Percentiles rank a stretch among this genome's conserved stretches.
phyloP scores from a whole-genome alignment of 805 yeast species.

The Starmerella apis region DNA sequence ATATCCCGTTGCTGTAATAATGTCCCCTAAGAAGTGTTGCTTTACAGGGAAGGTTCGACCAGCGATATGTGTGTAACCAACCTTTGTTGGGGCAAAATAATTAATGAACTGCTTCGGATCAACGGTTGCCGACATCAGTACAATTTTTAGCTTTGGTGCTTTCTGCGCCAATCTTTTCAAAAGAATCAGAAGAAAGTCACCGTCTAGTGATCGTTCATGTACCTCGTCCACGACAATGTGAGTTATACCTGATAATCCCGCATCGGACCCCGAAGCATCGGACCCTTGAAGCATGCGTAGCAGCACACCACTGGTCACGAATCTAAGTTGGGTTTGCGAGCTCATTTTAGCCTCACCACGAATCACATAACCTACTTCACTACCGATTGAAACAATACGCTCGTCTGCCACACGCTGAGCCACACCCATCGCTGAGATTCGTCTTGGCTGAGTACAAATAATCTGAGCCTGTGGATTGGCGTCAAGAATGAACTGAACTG shows the following conservation, averaged over 20 bases:
- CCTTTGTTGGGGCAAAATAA: conserved; percentile 43
- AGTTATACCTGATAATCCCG: conserved; percentile 34
- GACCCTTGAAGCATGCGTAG: conserved; percentile 66
- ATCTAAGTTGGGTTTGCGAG: conserved; percentile 57
- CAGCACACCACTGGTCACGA: conserved; percentile 87
- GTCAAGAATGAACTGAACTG: conserved; percentile 81
- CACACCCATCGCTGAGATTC: conserved; percentile 88
- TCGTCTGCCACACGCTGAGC: conserved; percentile 90
- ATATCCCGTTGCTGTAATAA: conserved; percentile 50
- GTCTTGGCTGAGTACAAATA: conserved; percentile 88
- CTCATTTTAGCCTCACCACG: conserved; percentile 69
- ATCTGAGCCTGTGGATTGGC: conserved; percentile 42
- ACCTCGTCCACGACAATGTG: conserved; percentile 87
- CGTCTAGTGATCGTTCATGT: conserved; percentile 89
- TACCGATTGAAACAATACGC: conserved; percentile 52
- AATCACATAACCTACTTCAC: conserved; percentile 78
- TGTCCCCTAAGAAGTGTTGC: conserved; percentile 61
- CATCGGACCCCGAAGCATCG: conserved; percentile 24
- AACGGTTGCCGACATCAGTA: conserved; percentile 92
- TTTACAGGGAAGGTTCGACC: conserved; percentile 90
- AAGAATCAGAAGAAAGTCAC: conserved; percentile 72
- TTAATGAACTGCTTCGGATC: conserved; percentile 54
- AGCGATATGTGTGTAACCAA: conserved; percentile 69
- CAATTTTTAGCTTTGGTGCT: conserved; percentile 46
- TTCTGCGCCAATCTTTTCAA: conserved; percentile 49